Percentiles rank a stretch among this genome's conserved stretches.
Evolutionary conservation across 306 rosid species (phyloP).

Genomic region (Prosopis cineraria): DNA sequence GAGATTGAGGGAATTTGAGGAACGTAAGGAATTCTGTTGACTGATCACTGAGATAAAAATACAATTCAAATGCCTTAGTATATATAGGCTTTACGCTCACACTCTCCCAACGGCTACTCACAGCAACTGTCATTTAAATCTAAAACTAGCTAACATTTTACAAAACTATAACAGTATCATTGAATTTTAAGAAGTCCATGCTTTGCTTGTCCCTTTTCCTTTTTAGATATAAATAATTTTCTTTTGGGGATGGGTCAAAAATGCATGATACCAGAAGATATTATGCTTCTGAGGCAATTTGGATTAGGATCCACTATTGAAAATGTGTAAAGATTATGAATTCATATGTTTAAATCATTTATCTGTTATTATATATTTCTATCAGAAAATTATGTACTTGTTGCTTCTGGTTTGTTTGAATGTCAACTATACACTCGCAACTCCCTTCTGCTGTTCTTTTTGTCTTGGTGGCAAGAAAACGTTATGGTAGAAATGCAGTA

Average conservation of each 20-base stretch:
- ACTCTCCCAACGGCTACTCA: no score
- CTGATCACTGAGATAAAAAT: no score
- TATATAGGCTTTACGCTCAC: no score
- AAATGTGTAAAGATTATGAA: not conserved
- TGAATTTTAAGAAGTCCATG: not conserved
- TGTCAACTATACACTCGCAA: not conserved
- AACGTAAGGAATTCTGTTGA: no score
- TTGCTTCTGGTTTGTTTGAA: constrained; percentile 1
- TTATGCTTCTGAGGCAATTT: not conserved
- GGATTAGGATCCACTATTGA: not conserved
- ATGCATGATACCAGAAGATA: not conserved
- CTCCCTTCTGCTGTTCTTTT: not conserved
- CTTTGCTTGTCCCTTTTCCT: not conserved
- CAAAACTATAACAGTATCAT: no score
- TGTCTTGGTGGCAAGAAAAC: not conserved
- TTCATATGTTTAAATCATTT: not conserved
- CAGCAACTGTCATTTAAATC: no score
- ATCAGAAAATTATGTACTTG: not conserved
- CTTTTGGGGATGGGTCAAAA: not conserved
- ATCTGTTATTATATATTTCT: not conserved
- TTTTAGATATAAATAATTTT: not conserved
- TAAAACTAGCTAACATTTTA: no score
- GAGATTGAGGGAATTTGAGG: no score
- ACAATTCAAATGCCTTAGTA: no score
- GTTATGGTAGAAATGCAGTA: not conserved